phyloP scores from a whole-genome alignment of 1,139 yeast genomes.

The Blastobotrys buckinghamii region DNA sequence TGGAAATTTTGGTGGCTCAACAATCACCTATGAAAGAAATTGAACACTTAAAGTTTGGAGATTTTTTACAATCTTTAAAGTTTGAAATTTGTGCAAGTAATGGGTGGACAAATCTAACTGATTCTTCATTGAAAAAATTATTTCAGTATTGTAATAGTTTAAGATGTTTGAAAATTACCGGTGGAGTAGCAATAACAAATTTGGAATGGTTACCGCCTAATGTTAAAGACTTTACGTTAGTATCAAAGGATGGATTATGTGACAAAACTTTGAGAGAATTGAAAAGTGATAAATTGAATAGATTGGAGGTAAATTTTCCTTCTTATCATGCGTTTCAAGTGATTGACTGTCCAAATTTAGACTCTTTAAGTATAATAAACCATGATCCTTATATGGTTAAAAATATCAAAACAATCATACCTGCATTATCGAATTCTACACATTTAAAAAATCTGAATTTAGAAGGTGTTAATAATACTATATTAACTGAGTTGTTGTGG shows the following conservation, averaged over 20 bases:
- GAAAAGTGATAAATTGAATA: neutral
- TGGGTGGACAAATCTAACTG: slow-evolving; percentile 1
- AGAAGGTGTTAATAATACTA: neutral
- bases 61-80: neutral
- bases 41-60: neutral
- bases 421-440: neutral
- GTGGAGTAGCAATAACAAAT: neutral
- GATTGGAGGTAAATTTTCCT: neutral
- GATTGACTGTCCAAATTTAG: slow-evolving; percentile 4
- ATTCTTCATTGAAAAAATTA: neutral
- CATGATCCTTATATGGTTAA: neutral
- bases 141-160: neutral
- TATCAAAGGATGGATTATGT: neutral
- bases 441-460: neutral
- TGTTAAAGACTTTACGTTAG: neutral
- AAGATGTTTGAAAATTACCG: neutral
- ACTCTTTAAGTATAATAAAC: neutral
- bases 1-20: neutral
- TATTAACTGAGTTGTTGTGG: neutral
- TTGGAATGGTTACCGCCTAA: slow-evolving; percentile 1
- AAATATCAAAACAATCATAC: neutral
- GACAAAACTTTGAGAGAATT: neutral
- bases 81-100: neutral
- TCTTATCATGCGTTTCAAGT: neutral
- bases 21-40: neutral